Evolutionary conservation across 805 yeast genomes (phyloP).

Genomic region (Lachancea sp.): DNA sequence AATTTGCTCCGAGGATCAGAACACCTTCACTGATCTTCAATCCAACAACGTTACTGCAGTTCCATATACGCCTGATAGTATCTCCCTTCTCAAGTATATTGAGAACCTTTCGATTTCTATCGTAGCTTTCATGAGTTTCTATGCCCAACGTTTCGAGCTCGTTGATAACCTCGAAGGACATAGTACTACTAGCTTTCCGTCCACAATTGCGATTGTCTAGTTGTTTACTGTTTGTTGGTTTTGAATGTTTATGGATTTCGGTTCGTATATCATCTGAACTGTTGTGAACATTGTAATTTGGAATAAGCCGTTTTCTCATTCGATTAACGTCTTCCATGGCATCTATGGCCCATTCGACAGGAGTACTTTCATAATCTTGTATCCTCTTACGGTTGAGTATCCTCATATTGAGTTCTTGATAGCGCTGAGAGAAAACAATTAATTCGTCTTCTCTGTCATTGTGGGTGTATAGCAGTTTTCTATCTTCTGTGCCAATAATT

Average conservation of each 20-base stretch:
- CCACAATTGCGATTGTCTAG: not conserved
- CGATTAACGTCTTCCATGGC: conserved; percentile 64
- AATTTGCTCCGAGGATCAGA: conserved; percentile 58
- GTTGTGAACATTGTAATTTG: conserved; percentile 24
- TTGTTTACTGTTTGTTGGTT: conserved; percentile 7
- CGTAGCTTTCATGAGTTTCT: conserved; percentile 39
- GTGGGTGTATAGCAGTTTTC: conserved; percentile 44
- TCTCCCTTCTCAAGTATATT: conserved; percentile 67
- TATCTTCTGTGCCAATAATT: conserved; percentile 41
- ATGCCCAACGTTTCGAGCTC: conserved; percentile 34
- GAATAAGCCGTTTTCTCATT: conserved; percentile 55
- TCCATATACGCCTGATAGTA: conserved; percentile 63
- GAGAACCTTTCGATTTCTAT: conserved; percentile 67
- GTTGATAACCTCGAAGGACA: conserved; percentile 42
- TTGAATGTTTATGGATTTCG: not conserved
- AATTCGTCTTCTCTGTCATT: conserved; percentile 54
- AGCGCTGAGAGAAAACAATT: conserved; percentile 9
- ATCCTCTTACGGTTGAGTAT: not conserved
- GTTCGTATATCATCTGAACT: not conserved
- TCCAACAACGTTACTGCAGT: conserved; percentile 69
- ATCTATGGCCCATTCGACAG: conserved; percentile 47
- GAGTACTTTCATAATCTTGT: conserved; percentile 16
- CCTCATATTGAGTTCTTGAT: not conserved
- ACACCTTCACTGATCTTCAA: conserved; percentile 72
- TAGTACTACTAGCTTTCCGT: conserved; percentile 16